Evolutionary conservation across 2,329 filamentous ascomycete species (phyloP), one percentile per base, ranked within the genome.

Genomic region (Calonectria hawksworthii): DNA sequence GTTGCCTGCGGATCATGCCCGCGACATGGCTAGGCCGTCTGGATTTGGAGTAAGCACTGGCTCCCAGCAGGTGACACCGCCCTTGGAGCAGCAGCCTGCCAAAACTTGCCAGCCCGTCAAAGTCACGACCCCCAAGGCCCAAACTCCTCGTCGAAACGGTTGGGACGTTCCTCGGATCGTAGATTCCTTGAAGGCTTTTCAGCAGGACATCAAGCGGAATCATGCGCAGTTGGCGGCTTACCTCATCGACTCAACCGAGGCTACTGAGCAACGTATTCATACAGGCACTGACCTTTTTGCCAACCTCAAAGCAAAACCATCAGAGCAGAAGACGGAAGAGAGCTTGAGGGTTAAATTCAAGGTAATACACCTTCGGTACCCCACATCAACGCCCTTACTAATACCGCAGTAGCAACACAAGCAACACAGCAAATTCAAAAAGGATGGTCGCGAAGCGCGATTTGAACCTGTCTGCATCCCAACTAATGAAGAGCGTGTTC

Each of bases 271-370:
- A 32, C 86, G 84, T 36, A 83, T 87, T 72, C 79, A 84, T 30
- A 85, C 86, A 67, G 86, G 87, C 56, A 81, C 83, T 11, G 89
- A 91, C 72, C 86, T 87, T 74, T 91, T 92, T 77, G 86, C 87
- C 3, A 83, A 84, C 54, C 82, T 91, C 74, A 85, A 83, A 21
- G 82, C 81, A 26, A 80, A 83, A 3, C 82, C 86, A 1, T 81
- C 83, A 0, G 81, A 84, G 3, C 83, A 86, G n/a, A 78, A 83
- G 23, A 83, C 82, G 64, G 82, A 81, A 7, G 84, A 85, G 26
- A 86, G 85, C 4, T 87, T 91, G 83, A 87, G 85, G 76, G 85
- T 90, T 51, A 90, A 88, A 76, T 86, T 88, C 70, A 92, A 91
- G 86, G 88, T 89, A 76, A 75, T 84, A 23, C 16, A 51, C 32